These are phyloP conservation scores for Amanita exitialis DNA, from an alignment of 768 basidiomycete species.

Conservation along the genomic window DNA sequence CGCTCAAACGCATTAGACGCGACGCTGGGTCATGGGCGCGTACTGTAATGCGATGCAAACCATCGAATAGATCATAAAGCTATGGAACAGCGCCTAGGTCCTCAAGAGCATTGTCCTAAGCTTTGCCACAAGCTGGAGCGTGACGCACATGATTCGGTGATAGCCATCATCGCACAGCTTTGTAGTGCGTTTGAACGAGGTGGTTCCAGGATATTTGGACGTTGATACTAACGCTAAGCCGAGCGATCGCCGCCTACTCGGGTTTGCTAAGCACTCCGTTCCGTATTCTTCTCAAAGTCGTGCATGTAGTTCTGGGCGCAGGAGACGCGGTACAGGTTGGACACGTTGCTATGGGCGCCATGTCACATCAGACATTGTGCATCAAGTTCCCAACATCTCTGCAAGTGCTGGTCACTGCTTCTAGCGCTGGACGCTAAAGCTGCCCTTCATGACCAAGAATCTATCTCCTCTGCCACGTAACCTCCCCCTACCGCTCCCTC, in stretches of 20 bases:
- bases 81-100: not conserved
- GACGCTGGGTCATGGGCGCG: not conserved
- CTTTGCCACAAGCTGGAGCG: not conserved
- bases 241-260: not conserved
- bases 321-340: not conserved
- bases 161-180: not conserved
- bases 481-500: conserved; percentile 16
- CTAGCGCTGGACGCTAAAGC: conserved; percentile 20
- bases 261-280: too few species aligned
- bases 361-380: not conserved
- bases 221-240: not conserved
- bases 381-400: conserved; percentile 3
- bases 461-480: not conserved
- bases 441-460: conserved; percentile 3
- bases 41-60: too few species aligned
- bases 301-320: too few species aligned
- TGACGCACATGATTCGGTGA: conserved; percentile 6
- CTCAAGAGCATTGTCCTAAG: too few species aligned
- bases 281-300: too few species aligned
- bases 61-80: too few species aligned
- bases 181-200: not conserved
- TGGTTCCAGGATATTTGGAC: too few species aligned
- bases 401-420: conserved; percentile 20
- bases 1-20: conserved; percentile 20
- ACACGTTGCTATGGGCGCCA: not conserved